Conservation (phyloP, 2,329 filamentous ascomycete genomes). For the Xylaria sp. region DNA sequence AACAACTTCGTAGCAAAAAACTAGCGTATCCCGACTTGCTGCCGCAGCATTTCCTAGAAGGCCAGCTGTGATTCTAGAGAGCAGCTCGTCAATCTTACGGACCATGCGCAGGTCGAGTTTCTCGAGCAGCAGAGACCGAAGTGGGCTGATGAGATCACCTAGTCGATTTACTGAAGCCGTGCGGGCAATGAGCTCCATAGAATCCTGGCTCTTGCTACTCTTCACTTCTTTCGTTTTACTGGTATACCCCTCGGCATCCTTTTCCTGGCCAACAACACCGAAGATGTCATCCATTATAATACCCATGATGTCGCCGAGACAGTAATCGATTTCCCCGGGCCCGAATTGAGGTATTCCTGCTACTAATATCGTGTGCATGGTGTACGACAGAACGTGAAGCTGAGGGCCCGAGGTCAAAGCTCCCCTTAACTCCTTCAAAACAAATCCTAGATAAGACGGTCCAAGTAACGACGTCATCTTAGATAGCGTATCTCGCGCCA, state of each 20-base stretch:
- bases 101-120: slow-evolving; percentile 83
- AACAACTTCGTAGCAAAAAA: slow-evolving; percentile 95
- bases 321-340: slow-evolving; percentile 89
- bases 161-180: slow-evolving; percentile 78
- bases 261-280: slow-evolving; percentile 88
- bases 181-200: slow-evolving; percentile 89
- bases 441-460: slow-evolving; percentile 83
- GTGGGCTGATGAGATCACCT: slow-evolving; percentile 75
- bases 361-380: slow-evolving; percentile 88
- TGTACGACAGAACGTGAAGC: slow-evolving; percentile 92
- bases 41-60: slow-evolving; percentile 81
- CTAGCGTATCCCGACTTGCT: slow-evolving; percentile 79
- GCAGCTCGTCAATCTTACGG: slow-evolving; percentile 87
- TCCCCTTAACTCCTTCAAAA: slow-evolving; percentile 87
- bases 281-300: slow-evolving; percentile 99
- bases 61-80: slow-evolving; percentile 82
- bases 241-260: slow-evolving; percentile 94
- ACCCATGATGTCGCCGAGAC: slow-evolving; percentile 75
- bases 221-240: slow-evolving; percentile 98
- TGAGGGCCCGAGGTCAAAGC: slow-evolving; percentile 88
- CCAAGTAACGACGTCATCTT: slow-evolving; percentile 84
- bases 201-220: slow-evolving; percentile 97
- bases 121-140: slow-evolving; percentile 80
- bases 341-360: slow-evolving; percentile 73
- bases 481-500: slow-evolving; percentile 85